These are phyloP conservation scores for Umbelopsis vinacea DNA, from an alignment of 192 early-diverging fungal genomes.

Conservation along the genomic window DNA sequence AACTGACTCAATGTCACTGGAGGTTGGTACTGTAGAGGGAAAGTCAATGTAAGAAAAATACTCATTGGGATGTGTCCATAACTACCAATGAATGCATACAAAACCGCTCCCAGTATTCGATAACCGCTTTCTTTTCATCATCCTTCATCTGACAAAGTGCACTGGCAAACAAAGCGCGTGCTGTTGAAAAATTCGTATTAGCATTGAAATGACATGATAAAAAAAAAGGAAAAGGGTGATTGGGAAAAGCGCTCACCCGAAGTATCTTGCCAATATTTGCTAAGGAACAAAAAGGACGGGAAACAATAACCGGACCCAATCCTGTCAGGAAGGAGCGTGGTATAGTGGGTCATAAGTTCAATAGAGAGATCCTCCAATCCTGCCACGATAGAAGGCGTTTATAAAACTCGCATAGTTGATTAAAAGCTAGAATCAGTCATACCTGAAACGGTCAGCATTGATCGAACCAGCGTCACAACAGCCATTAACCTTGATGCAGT, in stretches of 20 bases:
- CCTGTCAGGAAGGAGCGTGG: slow-evolving; percentile 47
- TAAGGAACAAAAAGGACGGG: slow-evolving; percentile 73
- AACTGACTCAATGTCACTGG: slow-evolving; percentile 21
- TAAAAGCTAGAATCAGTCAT: not conserved
- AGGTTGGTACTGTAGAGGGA: slow-evolving; percentile 25
- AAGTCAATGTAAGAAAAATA: not conserved
- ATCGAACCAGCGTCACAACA: slow-evolving; percentile 58
- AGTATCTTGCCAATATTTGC: slow-evolving; percentile 87
- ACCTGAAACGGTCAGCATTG: slow-evolving; percentile 57
- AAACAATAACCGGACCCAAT: slow-evolving; percentile 54
- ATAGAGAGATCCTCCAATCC: slow-evolving; percentile 52
- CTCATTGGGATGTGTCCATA: not conserved
- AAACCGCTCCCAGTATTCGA: slow-evolving; percentile 73
- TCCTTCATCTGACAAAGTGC: slow-evolving; percentile 55
- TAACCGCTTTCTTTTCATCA: slow-evolving; percentile 50
- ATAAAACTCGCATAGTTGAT: not conserved
- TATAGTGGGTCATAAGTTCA: slow-evolving; percentile 55
- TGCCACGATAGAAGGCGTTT: slow-evolving; percentile 2
- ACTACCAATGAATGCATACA: slow-evolving; percentile 48
- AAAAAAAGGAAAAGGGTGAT: not conserved
- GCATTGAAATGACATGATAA: not conserved
- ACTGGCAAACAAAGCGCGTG: slow-evolving; percentile 59
- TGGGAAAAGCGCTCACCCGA: slow-evolving; percentile 50
- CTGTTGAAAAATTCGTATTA: slow-evolving; percentile 12
- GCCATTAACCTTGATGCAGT: slow-evolving; percentile 71